These are phyloP conservation scores for Diutina scorzettiae DNA, from an alignment of 1,139 yeast genomes.

Conservation along the genomic window DNA sequence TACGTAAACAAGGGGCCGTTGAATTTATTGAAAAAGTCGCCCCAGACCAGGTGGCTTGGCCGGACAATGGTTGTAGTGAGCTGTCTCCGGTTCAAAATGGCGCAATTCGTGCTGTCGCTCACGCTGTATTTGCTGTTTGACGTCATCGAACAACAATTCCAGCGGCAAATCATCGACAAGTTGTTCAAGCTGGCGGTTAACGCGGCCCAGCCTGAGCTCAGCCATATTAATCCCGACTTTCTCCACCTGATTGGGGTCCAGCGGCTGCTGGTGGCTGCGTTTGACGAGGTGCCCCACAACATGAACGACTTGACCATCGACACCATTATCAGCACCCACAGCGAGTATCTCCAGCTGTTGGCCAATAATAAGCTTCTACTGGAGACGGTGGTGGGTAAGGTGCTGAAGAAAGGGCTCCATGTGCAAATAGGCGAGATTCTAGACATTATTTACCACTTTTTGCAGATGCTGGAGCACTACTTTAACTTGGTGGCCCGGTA, in stretches of 20 bases:
- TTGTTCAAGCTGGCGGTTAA: conserved; percentile 12
- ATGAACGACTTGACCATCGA: conserved; percentile 30
- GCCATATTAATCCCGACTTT: conserved; percentile 9
- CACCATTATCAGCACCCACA: conserved; percentile 32
- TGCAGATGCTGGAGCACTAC: conserved; percentile 35
- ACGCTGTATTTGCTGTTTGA: conserved; percentile 34
- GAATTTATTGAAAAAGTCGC: not conserved
- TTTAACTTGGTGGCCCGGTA: conserved; percentile 20
- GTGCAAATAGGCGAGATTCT: conserved; percentile 34
- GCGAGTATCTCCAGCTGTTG: conserved; percentile 23
- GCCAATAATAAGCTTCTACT: conserved; percentile 29
- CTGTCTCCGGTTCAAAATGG: conserved; percentile 34
- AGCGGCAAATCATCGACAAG: conserved; percentile 16
- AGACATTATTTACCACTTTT: conserved; percentile 29
- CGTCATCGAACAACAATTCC: conserved; percentile 33
- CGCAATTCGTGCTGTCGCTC: conserved; percentile 32
- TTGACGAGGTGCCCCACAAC: conserved; percentile 9
- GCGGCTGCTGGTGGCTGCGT: not conserved
- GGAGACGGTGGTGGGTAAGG: conserved; percentile 23
- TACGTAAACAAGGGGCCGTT: not conserved
- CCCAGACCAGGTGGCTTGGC: conserved; percentile 17
- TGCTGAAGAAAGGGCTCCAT: conserved; percentile 28
- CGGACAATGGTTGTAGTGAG: conserved; percentile 27
- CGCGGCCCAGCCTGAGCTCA: conserved; percentile 6
- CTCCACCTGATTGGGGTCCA: conserved; percentile 6